Conservation (phyloP, 306 rosid species). For the Dryas alaskensis region DNA sequence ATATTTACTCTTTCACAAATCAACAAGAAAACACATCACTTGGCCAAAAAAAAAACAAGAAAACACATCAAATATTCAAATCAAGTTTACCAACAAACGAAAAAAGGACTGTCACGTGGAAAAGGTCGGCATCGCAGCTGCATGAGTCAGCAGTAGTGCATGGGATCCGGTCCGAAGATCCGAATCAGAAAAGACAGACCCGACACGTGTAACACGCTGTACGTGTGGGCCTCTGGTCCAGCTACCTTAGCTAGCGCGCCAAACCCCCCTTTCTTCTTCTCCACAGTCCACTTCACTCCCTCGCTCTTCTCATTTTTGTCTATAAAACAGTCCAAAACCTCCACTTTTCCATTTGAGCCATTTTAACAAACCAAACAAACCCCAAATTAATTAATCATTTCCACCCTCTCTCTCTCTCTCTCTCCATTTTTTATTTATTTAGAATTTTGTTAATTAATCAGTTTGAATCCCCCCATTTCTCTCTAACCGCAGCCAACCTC, state of each 20-base stretch:
- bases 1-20: too few relatives aligned
- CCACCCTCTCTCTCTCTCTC: background rate
- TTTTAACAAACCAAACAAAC: conserved; percentile 5
- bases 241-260: background rate
- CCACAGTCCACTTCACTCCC: background rate
- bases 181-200: background rate
- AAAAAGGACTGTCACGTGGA: too few relatives aligned
- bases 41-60: too few relatives aligned
- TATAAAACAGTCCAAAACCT: conserved; percentile 4
- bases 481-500: background rate
- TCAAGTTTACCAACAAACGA: too few relatives aligned
- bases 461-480: background rate
- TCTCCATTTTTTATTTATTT: background rate
- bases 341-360: background rate
- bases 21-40: too few relatives aligned
- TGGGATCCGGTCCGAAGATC: background rate
- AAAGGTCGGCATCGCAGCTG: too few relatives aligned
- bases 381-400: background rate
- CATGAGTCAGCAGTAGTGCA: too few relatives aligned
- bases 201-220: background rate
- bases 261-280: background rate
- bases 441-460: too few relatives aligned
- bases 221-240: background rate
- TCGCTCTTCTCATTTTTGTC: background rate
- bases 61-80: too few relatives aligned